Base-by-base conservation (phyloP, 2,329 filamentous ascomycete species). In the Pestalotiopsis sp. region DNA sequence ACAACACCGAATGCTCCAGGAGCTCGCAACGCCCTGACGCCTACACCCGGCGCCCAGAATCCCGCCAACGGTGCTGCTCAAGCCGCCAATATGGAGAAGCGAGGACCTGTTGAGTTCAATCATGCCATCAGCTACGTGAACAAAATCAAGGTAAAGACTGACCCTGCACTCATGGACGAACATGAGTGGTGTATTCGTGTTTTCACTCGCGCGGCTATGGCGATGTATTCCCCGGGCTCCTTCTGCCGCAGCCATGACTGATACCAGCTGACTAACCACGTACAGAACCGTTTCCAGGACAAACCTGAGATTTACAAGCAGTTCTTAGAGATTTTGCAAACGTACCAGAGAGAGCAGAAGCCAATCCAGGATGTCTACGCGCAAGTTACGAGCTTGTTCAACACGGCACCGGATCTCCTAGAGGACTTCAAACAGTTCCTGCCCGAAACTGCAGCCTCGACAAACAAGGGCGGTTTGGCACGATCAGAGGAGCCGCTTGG, bases 41-140 rank as follows among this genome's bases (percentile, higher is more conserved):
- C 89, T 12, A 89, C 87, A n/a, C 88, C 88, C 14, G 80, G 81
- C 39, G 81, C 85, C 57, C 87, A 89, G 70, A 87, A 87, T 70
- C 87, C 83, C 39, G 78, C 91, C 68, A 93, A 91, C 74, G 90
- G 89, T 59, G 85, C 86, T 70, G 86, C 85, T 25, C 82, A 88
- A 81, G 81, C 91, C 81, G 82, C 87, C 80, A 82, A 87, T 81
- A 82, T 93, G 78, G 95, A 97, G 80, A 97, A 96, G 77, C 90
- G 95, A 68, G 95, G 95, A 0, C 96, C 96, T 1, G 96, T 99
- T 20, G 96, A 99, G 78, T 99, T 99, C 81, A 99, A 99, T 78
- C 96, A 99, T 82, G 96, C 96, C 0, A 99, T 99, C 72, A 98
- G 95, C 79, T 99, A 99, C 77, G 96, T 99, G 67, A 99, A 99